Evolutionary conservation across 805 yeast species (phyloP), one percentile per base, ranked within the genome.

Genomic region (Candida awuae): DNA sequence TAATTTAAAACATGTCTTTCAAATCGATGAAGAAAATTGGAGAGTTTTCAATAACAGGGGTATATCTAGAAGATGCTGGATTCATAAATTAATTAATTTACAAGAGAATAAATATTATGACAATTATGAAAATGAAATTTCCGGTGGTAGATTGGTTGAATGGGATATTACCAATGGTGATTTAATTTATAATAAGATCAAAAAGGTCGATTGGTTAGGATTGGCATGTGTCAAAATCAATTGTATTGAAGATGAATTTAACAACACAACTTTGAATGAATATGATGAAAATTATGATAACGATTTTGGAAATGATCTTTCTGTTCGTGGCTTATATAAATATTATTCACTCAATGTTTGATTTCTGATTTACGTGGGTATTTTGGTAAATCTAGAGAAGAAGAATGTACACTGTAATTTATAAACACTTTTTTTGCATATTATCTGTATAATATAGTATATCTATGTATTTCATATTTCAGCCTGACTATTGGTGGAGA

Each of bases 1-100:
- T 28, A 38, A 40, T 21, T 32, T 45, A 32, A 31, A 45, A 10
- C 34, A 37, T 15, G 22, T 37, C 13, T 39, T 42, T 7, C 18
- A 26, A n/a, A 29, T 52, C 54, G 21, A 18, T 8, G 58, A 54
- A 38, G 52, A 46, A 21, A 27, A 17, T 38, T 74, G 80, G 80
- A 71, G 67, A 49, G 64, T 66, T 41, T 71, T 63, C 52, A 77
- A 73, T 48, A 70, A 73, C 41, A 55, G 50, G 37, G 58, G 59
- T 7, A 78, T 75, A 48, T 94, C 94, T 4, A 67, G 95, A 44
- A 68, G 96, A 44, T 79, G 84, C 10, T 86, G 95, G 95, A 56
- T 86, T 14, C 49, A 45, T 31, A 37, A 32, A 20, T 35, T 45
- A 10, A 22, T 28, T 6, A 36, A 37, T 10, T 10, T n/a, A 6